Evolutionary conservation across 2,329 filamentous ascomycete species (phyloP), one percentile per base, ranked within the genome.

Genomic region (Clarireedia hainanense): DNA sequence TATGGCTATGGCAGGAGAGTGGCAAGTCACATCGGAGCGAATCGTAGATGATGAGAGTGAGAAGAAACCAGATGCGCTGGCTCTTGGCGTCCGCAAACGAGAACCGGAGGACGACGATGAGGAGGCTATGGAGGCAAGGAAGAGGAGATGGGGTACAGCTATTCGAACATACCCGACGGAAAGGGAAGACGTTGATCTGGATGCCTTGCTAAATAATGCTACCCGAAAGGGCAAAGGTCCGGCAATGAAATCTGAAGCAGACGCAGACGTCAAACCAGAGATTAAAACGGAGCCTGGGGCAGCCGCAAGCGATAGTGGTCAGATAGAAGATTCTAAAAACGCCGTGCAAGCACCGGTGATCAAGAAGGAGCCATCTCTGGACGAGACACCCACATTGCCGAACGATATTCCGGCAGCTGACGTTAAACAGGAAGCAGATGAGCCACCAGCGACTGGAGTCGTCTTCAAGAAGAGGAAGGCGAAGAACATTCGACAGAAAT

Each of bases 1-100:
- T 58, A 84, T 96, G 81, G 91, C 91, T 5, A 84, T 96, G 75
- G 85, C 86, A 4, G 90, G 94, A 34, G 88, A 95, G 52, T 99
- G 92, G 92, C 83, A 89, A 0, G 80, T 85, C 10, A 84, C 81
- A 57, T 59, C 63, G 9, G 61, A 68, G 55, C 57, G 63, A 9
- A 46, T 69, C 34, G 61, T 69, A 39, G 61, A 70, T n/a, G 69
- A 72, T 30, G 72, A 74, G 6, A 69, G 67, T 27, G 75, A 79
- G 54, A 74, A 73, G 6, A 74, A 75, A 46, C 68, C 62, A 56
- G 67, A 71, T 30, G 61, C 66, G 7, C 58, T 74, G 46, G 80
- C 78, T 9, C 74, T 75, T 27, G 84, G 83, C 0, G 76, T 85
- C 17, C 74, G 80, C 47, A 90, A 89, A 70, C 63, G 73, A 14